Conservation (phyloP, 75 land plant species). For the Adiantum capillusveneris region DNA sequence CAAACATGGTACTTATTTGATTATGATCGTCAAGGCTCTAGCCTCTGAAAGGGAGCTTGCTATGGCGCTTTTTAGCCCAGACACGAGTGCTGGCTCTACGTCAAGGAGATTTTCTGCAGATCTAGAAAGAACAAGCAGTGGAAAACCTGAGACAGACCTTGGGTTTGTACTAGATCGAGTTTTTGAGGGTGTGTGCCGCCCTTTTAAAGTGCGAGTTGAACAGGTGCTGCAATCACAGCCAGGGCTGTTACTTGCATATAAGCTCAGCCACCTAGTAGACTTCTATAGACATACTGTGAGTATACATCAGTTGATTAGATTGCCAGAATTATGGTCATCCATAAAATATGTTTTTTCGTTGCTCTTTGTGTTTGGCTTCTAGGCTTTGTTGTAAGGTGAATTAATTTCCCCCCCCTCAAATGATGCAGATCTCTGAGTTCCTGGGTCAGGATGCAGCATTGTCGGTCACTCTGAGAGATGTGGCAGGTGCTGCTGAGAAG, state of each 20-base stretch:
- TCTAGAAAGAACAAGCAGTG: constrained; percentile 27
- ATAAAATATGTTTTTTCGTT: no score
- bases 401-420: no score
- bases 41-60: constrained; percentile 97
- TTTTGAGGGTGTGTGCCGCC: constrained; percentile 97
- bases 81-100: constrained; percentile 47
- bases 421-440: constrained; percentile 68
- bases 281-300: constrained; percentile 85
- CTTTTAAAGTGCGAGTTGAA: constrained; percentile 97
- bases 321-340: no score
- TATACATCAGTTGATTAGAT: no score
- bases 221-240: constrained; percentile 98
- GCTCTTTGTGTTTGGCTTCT: no score
- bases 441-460: constrained; percentile 84
- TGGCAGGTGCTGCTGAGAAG: constrained; percentile 77
- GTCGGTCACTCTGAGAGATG: constrained; percentile 60
- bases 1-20: background rate
- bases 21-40: constrained; percentile 49
- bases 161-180: constrained; percentile 87
- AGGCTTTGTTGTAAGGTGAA: constrained; percentile 1
- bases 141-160: constrained; percentile 52
- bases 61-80: constrained; percentile 69
- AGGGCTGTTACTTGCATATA: constrained; percentile 68
- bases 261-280: constrained; percentile 79
- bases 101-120: constrained; percentile 38